phyloP scores from a whole-genome alignment of 495 filamentous ascomycete species.

The Durotheca rogersii region DNA sequence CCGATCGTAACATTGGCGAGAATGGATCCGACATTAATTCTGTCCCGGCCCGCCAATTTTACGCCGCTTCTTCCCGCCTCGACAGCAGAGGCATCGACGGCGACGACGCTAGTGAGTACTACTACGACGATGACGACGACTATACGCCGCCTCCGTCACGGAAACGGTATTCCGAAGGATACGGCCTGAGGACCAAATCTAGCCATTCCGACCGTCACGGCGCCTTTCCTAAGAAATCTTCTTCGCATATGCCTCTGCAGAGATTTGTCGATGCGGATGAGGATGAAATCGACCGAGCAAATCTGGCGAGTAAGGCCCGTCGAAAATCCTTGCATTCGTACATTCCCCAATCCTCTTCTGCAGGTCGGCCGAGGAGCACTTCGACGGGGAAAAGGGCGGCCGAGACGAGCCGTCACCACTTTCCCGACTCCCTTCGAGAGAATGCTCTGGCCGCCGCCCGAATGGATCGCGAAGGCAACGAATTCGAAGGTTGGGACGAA shows the following conservation, averaged over 20 bases:
- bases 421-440: constrained; percentile 28
- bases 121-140: constrained; percentile 13
- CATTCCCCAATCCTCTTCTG: constrained; percentile 10
- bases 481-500: neutral
- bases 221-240: constrained; percentile 20
- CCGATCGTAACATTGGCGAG: constrained; percentile 51
- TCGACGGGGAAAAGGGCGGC: constrained; percentile 4
- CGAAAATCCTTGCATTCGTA: constrained; percentile 31
- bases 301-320: constrained; percentile 17
- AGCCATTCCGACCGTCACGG: constrained; percentile 13
- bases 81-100: constrained; percentile 4
- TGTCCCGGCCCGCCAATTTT: constrained; percentile 35
- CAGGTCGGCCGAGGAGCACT: constrained; percentile 9
- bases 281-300: neutral
- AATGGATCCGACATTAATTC: constrained; percentile 38
- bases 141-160: constrained; percentile 12
- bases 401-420: constrained; percentile 1
- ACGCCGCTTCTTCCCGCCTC: constrained; percentile 18
- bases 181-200: constrained; percentile 28
- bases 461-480: constrained; percentile 1
- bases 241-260: constrained; percentile 14
- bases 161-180: constrained; percentile 27
- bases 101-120: constrained; percentile 8
- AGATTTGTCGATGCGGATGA: constrained; percentile 9
- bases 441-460: constrained; percentile 11